Base-by-base conservation (phyloP, 2,329 filamentous ascomycete species). In the Microdochium paspali region DNA sequence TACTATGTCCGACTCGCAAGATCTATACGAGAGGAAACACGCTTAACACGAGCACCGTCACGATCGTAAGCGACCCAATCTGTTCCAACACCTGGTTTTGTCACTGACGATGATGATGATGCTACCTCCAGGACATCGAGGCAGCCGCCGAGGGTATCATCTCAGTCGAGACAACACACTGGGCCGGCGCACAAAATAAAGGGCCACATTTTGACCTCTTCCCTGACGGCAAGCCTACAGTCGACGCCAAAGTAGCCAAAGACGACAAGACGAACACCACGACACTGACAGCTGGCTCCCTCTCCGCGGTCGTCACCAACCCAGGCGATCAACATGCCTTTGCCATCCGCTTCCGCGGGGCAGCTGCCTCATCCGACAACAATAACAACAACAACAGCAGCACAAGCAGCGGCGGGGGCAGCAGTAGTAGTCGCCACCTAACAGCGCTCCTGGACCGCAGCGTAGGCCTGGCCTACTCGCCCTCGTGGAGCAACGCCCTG, bases 151-250 rank as follows among this genome's bases (percentile, higher is more conserved):
- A 80, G 52, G 78, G 77, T 25, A 73, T 80, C n/a, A 71, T 82
- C 45, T 80, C 77, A 0, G 61, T 80, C 45, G 76, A 80, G 58
- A 70, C 71, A 2, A 77, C 75, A 2, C 79, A 82, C 57, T 80
- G 79, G 67, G 63, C 68, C 15, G 79, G 79, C 28, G 73, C 72
- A 15, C 62, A 66, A 4, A 67, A 71, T 44, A 68, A 65, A 44
- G 76, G 74, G 0, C 79, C 79, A 1, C 62, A 79, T 51, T 82
- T 80, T 52, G 76, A 80, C 9, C 66, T 82, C 3, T 82, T 72
- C 51, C 78, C 78, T 0, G 63, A 66, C 23, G 76, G 76, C 10
- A 69, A 62, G 44, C 77, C 76, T 3, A 55, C 58, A 3, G 56
- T 61, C n/a, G 52, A 67, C 6, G 54, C 65, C 10, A 61, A 65